These are phyloP conservation scores for Penicillium samsonianum DNA, from an alignment of 495 filamentous ascomycete species.

Conservation along the genomic window DNA sequence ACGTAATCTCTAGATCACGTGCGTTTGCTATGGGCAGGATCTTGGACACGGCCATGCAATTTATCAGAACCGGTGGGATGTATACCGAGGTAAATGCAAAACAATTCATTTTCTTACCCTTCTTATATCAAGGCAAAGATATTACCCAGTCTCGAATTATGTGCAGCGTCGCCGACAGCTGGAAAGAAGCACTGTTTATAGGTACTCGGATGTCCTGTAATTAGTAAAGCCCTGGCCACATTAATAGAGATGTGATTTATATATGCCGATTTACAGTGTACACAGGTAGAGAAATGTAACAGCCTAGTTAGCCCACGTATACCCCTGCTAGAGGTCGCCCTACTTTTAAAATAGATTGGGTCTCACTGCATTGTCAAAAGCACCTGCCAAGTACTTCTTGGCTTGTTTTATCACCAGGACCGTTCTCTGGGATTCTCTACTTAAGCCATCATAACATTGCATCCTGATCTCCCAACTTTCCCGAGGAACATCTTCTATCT, in stretches of 20 bases:
- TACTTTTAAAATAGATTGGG: slow-evolving; percentile 3
- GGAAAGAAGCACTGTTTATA: too few relatives aligned
- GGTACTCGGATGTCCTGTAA: too few relatives aligned
- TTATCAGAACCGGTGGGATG: too few relatives aligned
- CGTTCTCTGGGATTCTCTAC: background rate
- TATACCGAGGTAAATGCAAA: too few relatives aligned
- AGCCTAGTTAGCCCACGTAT: background rate
- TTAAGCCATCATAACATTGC: background rate
- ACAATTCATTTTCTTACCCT: too few relatives aligned
- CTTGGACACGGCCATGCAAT: too few relatives aligned
- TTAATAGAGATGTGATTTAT: background rate
- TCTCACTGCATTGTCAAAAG: slow-evolving; percentile 9
- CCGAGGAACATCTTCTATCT: background rate
- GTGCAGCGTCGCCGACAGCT: too few relatives aligned
- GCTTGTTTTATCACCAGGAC: background rate
- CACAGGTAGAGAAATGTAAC: background rate
- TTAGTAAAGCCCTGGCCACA: too few relatives aligned
- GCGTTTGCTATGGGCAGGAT: too few relatives aligned
- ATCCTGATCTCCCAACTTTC: background rate
- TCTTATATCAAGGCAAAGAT: too few relatives aligned
- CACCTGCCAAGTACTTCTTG: slow-evolving; percentile 3
- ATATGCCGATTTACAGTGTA: background rate
- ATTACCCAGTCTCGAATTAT: too few relatives aligned
- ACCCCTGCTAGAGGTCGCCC: background rate
- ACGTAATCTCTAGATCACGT: too few relatives aligned